Evolutionary conservation across 345 rosid genomes (phyloP), one percentile per base, ranked within the genome.

Genomic region (Arabidopsis suecica): DNA sequence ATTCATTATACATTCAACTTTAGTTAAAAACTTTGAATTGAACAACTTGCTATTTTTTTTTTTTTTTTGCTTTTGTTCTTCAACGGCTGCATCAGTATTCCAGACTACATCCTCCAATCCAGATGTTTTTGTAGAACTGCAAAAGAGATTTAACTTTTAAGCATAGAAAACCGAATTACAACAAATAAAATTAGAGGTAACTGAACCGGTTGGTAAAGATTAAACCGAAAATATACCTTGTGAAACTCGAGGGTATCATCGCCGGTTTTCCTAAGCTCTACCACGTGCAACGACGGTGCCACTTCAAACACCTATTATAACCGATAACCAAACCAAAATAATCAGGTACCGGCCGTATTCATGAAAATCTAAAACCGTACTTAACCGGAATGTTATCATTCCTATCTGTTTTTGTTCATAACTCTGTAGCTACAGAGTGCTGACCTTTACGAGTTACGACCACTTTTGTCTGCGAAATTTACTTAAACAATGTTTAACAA

Each of bases 201-300:
- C 20, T 49, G 22, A 3, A 3, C 4, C 32, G 32, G 32, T 28
- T 28, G 28, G 47, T 36, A 18, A 63, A 57, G 9, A 65, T 53
- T 59, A 34, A 58, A 65, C 42, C 32, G 28, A 40, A 51, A 65
- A 70, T 79, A 28, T 28, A 83, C 98, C 89, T 85, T 91, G 82
- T 93, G 97, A 84, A 93, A 93, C 82, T 89, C 98, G 49, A 93
- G 79, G 5, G 97, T 91, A 71, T 93, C 98, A 22, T 97, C 98
- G 1, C 94, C 91, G 66, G 87, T 84, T 93, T 93, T 91, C 69
- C 93, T 89, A 40, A 93, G 89, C 88, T 93, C 98, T 51, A 93
- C 98, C 85, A 93, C 87, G 73, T 93, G 98, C 78, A 93, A 78
- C 38, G 88, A 88, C 22, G 98, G 98, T 12, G 94, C 97, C 74